These are phyloP conservation scores for Ustilaginoidea virens DNA, from an alignment of 2,329 filamentous ascomycete genomes.

Conservation along the genomic window DNA sequence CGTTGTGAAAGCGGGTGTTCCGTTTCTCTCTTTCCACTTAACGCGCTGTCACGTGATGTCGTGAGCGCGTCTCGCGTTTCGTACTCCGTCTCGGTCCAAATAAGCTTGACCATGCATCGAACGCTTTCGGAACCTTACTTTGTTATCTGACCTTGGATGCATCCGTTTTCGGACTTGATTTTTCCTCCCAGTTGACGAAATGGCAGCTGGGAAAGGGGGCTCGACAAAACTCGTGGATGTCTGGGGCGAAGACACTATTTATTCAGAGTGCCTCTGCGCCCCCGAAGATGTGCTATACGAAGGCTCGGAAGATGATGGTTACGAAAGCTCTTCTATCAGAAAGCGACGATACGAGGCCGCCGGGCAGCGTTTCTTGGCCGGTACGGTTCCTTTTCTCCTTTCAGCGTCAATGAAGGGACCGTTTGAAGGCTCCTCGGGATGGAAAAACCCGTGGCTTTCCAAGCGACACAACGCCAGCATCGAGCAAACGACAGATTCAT, in stretches of 20 bases:
- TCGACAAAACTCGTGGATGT: constrained; percentile 1
- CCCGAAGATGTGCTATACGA: constrained; percentile 34
- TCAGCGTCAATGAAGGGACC: constrained; percentile 48
- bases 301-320: constrained; percentile 43
- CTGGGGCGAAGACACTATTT: constrained; percentile 21
- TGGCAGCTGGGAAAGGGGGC: neutral
- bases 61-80: constrained; percentile 14
- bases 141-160: neutral
- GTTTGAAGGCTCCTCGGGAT: constrained; percentile 26
- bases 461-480: constrained; percentile 1
- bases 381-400: constrained; percentile 37
- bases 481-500: neutral
- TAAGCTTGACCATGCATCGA: too few species aligned
- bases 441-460: constrained; percentile 18
- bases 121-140: too few species aligned
- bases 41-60: constrained; percentile 21
- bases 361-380: constrained; percentile 41
- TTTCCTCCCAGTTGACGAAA: neutral
- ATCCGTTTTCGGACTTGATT: neutral
- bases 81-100: neutral
- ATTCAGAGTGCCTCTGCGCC: constrained; percentile 27
- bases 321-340: constrained; percentile 28
- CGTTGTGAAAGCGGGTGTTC: too few species aligned
- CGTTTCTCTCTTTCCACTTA: constrained; percentile 13
- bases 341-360: constrained; percentile 41